Evolutionary conservation across 345 rosid genomes (phyloP), one percentile per base, ranked within the genome.

Genomic region (Angophora floribunda): DNA sequence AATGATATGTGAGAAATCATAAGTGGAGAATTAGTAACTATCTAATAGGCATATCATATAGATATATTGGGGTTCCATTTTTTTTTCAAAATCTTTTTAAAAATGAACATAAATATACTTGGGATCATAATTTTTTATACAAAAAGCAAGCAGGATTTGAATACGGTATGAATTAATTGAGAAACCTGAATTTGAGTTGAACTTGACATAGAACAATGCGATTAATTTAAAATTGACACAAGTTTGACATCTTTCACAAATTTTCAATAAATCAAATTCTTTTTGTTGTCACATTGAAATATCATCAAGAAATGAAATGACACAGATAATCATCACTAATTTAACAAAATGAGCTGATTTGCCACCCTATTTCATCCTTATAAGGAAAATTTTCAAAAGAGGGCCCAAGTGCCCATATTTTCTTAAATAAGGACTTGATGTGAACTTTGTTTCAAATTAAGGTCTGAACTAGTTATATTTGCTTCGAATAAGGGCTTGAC

Each of bases 171-270:
- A 36, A 36, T 36, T 70, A 36, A 70, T 17, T 17, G 26, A 70
- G 24, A 9, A 17, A 70, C 47, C 13, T 4, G 0, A 36, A 44
- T 70, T 5, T 0, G 32, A 3, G 13, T 63, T n/a, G 47, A 70
- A 17, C 75, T n/a, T 15, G 6, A 36, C 30, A 67, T 30, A 67
- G 0, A 15, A 67, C 6, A 2, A 7, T 6, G 0, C 0, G 0
- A 24, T 17, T 17, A 21, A 70, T 17, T 36, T 2, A 36, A 36
- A 70, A 0, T 70, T 70, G 80, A 5, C 47, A 9, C 2, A 6
- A 4, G 47, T 15, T 17, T 36, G 79, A 70, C 6, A 17, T 3
- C 82, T 36, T 36, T 36, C 82, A 36, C 49, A 17, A 36, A 36
- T 36, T 70, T 36, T 41, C 26, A 19, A 4, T 36, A 36, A 36